Conservation (phyloP, 2,329 filamentous ascomycete species). For the Penicillium occitanis region DNA sequence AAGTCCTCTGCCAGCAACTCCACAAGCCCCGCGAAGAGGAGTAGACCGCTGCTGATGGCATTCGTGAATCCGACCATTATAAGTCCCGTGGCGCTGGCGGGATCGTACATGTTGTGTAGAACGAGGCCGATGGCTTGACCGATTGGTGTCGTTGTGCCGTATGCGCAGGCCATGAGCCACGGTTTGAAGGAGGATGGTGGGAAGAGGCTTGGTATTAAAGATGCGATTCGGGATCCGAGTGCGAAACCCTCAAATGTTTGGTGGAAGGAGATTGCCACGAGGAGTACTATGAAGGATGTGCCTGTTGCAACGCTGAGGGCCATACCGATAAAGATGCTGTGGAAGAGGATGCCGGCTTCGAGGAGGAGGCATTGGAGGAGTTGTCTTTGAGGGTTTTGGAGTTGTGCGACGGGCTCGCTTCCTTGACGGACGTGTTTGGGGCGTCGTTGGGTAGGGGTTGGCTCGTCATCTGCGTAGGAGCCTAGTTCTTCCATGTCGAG, state of each 20-base stretch:
- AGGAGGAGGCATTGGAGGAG: slow-evolving; percentile 76
- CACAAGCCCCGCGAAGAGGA: slow-evolving; percentile 80
- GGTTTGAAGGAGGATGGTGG: slow-evolving; percentile 70
- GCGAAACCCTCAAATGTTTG: slow-evolving; percentile 88
- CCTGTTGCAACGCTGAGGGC: slow-evolving; percentile 78
- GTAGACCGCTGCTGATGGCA: slow-evolving; percentile 74
- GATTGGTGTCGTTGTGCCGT: slow-evolving; percentile 71
- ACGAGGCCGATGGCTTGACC: slow-evolving; percentile 80
- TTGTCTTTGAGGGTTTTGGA: slow-evolving; percentile 62
- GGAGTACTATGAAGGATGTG: slow-evolving; percentile 74
- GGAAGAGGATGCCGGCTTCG: slow-evolving; percentile 80
- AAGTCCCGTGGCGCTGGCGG: slow-evolving; percentile 70
- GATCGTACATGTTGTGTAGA: slow-evolving; percentile 77
- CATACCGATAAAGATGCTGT: slow-evolving; percentile 85
- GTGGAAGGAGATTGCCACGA: slow-evolving; percentile 79
- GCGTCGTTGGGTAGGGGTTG: slow-evolving; percentile 7
- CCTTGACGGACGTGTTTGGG: slow-evolving; percentile 25
- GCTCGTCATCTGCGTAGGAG: slow-evolving; percentile 29
- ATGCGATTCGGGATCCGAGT: slow-evolving; percentile 79
- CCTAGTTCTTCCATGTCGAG: slow-evolving; percentile 59
- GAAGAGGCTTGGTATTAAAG: slow-evolving; percentile 66
- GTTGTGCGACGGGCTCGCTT: slow-evolving; percentile 33
- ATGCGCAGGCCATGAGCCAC: slow-evolving; percentile 66
- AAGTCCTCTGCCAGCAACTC: slow-evolving; percentile 86
- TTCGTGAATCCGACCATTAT: slow-evolving; percentile 87